Conservation (phyloP, 2,329 filamentous ascomycete species). For the Myriosclerotinia scirpicola region DNA sequence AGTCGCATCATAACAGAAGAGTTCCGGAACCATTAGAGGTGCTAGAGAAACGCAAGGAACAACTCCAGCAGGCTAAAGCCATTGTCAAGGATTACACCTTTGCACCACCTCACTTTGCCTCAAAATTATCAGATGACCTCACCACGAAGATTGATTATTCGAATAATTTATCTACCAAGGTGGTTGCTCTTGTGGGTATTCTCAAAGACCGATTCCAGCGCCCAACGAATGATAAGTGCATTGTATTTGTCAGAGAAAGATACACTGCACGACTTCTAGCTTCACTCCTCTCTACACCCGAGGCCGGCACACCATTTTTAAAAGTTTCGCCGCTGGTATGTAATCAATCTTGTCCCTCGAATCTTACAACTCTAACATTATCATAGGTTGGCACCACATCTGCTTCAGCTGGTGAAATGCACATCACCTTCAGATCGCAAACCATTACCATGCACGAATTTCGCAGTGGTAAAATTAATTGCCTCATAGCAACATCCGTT, state of each 20-base stretch:
- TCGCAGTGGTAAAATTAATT: slow-evolving; percentile 58
- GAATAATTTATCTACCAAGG: slow-evolving; percentile 67
- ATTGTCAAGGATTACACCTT: slow-evolving; percentile 56
- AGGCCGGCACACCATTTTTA: slow-evolving; percentile 58
- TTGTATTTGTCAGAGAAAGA: slow-evolving; percentile 82
- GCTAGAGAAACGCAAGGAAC: slow-evolving; percentile 53
- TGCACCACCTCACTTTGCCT: slow-evolving; percentile 39
- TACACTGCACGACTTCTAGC: slow-evolving; percentile 73
- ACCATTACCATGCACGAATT: slow-evolving; percentile 69
- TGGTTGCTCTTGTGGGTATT: slow-evolving; percentile 59
- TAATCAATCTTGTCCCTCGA: slow-evolving; percentile 2
- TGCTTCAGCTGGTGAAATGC: slow-evolving; percentile 54
- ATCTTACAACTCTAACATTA: slow-evolving; percentile 9
- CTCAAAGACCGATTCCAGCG: slow-evolving; percentile 63
- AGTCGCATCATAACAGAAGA: slow-evolving; percentile 41
- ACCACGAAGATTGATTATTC: slow-evolving; percentile 21
- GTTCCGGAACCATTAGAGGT: slow-evolving; percentile 40
- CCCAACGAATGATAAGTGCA: slow-evolving; percentile 64
- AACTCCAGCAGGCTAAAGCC: slow-evolving; percentile 58
- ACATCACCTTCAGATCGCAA: slow-evolving; percentile 68
- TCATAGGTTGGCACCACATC: slow-evolving; percentile 49
- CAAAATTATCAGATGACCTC: slow-evolving; percentile 8
- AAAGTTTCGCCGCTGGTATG: slow-evolving; percentile 62
- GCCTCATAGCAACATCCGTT: slow-evolving; percentile 65
- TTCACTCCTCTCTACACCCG: slow-evolving; percentile 60